These are phyloP conservation scores for Priceomyces carsonii DNA, from an alignment of 805 yeast species.

Conservation along the genomic window DNA sequence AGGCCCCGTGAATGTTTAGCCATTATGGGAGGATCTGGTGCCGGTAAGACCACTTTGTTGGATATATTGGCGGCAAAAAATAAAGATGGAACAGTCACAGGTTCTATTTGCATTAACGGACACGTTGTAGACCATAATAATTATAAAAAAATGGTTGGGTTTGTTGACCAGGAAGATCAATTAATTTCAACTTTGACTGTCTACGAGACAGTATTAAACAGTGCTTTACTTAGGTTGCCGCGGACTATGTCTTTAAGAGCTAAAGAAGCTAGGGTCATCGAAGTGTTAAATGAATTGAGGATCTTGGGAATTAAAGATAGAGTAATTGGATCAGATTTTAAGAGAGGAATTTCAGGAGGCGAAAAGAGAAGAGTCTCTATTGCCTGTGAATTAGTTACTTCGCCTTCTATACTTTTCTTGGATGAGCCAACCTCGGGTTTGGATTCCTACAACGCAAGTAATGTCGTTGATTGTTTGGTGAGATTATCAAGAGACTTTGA, in stretches of 20 bases:
- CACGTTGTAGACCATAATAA: conserved; percentile 41
- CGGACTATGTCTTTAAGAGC: conserved; percentile 69
- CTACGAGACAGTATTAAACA: conserved; percentile 89
- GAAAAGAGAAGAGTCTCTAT: conserved; percentile 84
- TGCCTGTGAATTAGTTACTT: conserved; percentile 73
- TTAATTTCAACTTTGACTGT: conserved; percentile 92
- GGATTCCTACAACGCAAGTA: conserved; percentile 90
- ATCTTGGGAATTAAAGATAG: conserved; percentile 81
- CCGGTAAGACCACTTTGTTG: conserved; percentile 92
- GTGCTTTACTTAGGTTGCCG: conserved; percentile 88
- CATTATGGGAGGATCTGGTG: conserved; percentile 98
- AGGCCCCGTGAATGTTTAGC: conserved; percentile 90
- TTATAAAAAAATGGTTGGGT: conserved; percentile 75
- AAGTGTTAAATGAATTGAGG: conserved; percentile 82
- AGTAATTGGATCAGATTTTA: conserved; percentile 83
- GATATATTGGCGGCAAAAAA: conserved; percentile 90
- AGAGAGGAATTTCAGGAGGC: conserved; percentile 72
- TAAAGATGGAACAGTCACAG: conserved; percentile 70
- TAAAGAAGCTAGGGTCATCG: conserved; percentile 77
- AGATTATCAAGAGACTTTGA: conserved; percentile 76
- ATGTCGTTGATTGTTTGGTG: conserved; percentile 84
- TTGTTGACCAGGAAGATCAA: conserved; percentile 94
- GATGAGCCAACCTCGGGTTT: conserved; percentile 96
- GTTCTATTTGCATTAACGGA: conserved; percentile 80
- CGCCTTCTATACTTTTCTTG: conserved; percentile 67